Conservation (phyloP, 345 rosid species). For the Barbarea vulgaris region DNA sequence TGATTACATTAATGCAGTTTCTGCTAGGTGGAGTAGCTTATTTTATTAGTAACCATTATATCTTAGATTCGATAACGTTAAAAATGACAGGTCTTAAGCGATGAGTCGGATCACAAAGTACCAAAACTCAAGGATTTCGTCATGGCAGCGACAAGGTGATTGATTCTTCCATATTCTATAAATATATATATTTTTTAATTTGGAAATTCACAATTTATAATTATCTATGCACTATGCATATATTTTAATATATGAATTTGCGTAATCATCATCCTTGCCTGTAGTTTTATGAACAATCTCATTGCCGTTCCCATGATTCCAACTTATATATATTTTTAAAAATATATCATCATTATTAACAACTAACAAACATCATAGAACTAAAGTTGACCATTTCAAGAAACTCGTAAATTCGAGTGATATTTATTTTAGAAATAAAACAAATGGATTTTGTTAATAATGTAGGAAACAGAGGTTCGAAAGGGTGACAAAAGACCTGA, state of each 20-base stretch:
- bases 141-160: constrained; percentile 91
- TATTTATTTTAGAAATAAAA: too few species aligned
- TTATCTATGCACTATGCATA: background rate
- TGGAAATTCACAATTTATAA: background rate
- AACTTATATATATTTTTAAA: background rate
- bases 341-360: background rate
- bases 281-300: constrained; percentile 1
- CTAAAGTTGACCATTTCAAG: constrained; percentile 21
- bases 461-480: constrained; percentile 78
- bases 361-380: background rate
- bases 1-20: background rate
- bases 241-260: background rate
- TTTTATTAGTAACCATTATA: too few species aligned
- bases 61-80: background rate
- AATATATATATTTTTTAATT: too few species aligned
- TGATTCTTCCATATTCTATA: background rate
- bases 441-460: background rate
- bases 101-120: constrained; percentile 52
- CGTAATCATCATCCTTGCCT: background rate
- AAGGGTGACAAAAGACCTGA: constrained; percentile 65
- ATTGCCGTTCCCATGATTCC: constrained; percentile 7
- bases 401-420: background rate
- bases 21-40: too few species aligned
- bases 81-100: constrained; percentile 55
- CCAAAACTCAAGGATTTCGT: constrained; percentile 66